Evolutionary conservation across 1,284 basidiomycete genomes (phyloP).

Genomic region (Baeospora myosura): DNA sequence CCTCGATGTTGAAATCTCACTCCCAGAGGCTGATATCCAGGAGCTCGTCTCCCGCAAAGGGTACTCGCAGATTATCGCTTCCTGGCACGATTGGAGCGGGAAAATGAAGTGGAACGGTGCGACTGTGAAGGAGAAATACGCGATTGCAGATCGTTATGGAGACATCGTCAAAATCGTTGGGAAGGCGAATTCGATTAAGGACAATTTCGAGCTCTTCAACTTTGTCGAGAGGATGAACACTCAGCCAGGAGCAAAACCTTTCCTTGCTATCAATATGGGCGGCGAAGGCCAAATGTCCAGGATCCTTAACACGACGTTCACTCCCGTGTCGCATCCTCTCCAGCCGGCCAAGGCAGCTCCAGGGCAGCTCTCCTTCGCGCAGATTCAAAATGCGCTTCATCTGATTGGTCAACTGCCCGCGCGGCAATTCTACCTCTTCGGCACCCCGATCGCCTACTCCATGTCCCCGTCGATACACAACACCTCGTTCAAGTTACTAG

Average conservation of each 20-base stretch:
- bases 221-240: conserved; percentile 51
- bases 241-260: conserved; percentile 55
- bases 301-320: conserved; percentile 80
- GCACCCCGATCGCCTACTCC: conserved; percentile 82
- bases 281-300: conserved; percentile 83
- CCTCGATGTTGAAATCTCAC: conserved; percentile 85
- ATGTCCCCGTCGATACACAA: conserved; percentile 94
- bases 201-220: conserved; percentile 75
- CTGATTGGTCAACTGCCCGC: conserved; percentile 75
- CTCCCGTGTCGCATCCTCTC: conserved; percentile 84
- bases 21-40: conserved; percentile 57
- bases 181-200: conserved; percentile 67
- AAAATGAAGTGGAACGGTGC: conserved; percentile 76
- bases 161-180: conserved; percentile 93
- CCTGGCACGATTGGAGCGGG: conserved; percentile 93
- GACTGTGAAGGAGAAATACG: conserved; percentile 64
- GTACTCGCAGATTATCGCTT: conserved; percentile 77
- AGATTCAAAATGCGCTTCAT: conserved; percentile 79
- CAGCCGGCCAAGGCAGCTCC: conserved; percentile 84
- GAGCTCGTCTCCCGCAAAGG: conserved; percentile 63
- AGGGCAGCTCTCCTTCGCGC: conserved; percentile 83
- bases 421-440: conserved; percentile 80
- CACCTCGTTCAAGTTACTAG: conserved; percentile 75
- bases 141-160: conserved; percentile 37
- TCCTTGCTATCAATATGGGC: conserved; percentile 96